These are phyloP conservation scores for Ceratocystis eucalypticola DNA, from an alignment of 2,329 filamentous ascomycete species.

Conservation along the genomic window DNA sequence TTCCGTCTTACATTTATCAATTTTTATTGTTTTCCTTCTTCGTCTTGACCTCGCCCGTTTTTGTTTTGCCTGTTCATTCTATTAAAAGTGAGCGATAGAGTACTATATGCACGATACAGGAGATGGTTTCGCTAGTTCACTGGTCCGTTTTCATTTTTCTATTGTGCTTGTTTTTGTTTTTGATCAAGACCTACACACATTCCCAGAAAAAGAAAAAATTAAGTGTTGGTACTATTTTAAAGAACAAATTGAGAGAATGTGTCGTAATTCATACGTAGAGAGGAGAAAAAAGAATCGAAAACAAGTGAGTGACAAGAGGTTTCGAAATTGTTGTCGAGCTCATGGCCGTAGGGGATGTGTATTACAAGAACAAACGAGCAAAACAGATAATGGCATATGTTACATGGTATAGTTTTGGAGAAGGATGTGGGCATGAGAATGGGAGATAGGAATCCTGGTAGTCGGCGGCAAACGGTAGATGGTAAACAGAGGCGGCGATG, in stretches of 20 bases:
- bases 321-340: background rate
- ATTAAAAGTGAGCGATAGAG: background rate
- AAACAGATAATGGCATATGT: background rate
- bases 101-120: background rate
- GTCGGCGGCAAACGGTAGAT: background rate
- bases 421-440: background rate
- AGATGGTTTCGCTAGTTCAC: too few relatives aligned
- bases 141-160: too few relatives aligned
- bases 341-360: background rate
- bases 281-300: background rate
- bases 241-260: background rate
- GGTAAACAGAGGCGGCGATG: background rate
- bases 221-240: background rate
- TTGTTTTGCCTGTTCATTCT: background rate
- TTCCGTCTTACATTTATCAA: conserved; percentile 10
- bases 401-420: conserved; percentile 1
- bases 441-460: background rate
- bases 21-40: background rate
- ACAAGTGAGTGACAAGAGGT: background rate
- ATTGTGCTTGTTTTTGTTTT: background rate
- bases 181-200: background rate
- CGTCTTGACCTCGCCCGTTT: background rate
- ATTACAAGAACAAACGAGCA: background rate
- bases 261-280: background rate
- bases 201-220: background rate